A percentile compares a stretch with the other conserved stretches of the same genome.
Evolutionary conservation across 2,329 filamentous ascomycete genomes (phyloP).

Genomic region (Claviceps sp.): DNA sequence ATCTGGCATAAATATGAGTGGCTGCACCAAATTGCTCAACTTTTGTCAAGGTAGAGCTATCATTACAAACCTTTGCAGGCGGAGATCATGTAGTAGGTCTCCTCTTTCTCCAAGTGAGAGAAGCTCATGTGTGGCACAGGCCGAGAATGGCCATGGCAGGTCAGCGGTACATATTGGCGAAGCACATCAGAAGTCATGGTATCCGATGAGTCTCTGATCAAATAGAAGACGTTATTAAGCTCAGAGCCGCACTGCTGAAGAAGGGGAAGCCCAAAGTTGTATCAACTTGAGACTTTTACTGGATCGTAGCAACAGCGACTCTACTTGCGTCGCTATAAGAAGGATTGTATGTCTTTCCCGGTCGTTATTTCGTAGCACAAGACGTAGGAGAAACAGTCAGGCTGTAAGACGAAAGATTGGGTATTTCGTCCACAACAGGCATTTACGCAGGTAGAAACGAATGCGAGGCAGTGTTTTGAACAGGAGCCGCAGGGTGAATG

Average conservation of each 20-base stretch:
- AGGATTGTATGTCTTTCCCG: not conserved
- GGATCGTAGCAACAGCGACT: not conserved
- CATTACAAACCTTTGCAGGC: conserved; percentile 63
- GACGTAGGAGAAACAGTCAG: not conserved
- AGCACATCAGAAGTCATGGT: conserved; percentile 23
- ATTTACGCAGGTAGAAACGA: not conserved
- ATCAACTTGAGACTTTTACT: not conserved
- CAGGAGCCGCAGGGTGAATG: not conserved
- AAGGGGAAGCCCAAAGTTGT: not conserved
- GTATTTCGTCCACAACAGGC: conserved; percentile 3
- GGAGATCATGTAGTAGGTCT: conserved; percentile 83
- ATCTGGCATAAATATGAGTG: conserved; percentile 38
- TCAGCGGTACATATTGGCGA: conserved; percentile 67
- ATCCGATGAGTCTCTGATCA: not conserved
- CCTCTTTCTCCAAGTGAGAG: conserved; percentile 68
- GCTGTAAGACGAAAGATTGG: not conserved
- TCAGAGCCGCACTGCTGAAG: not conserved
- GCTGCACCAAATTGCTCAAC: conserved; percentile 11
- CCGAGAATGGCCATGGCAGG: conserved; percentile 86
- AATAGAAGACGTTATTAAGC: not conserved
- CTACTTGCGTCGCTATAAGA: not conserved
- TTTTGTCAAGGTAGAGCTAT: not conserved
- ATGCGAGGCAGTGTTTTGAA: not conserved
- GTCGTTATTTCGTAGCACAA: conserved; percentile 1
- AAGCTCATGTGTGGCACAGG: conserved; percentile 87